Conservation (phyloP, 192 early-diverging fungal species). For the Spizellomyces sp. region DNA sequence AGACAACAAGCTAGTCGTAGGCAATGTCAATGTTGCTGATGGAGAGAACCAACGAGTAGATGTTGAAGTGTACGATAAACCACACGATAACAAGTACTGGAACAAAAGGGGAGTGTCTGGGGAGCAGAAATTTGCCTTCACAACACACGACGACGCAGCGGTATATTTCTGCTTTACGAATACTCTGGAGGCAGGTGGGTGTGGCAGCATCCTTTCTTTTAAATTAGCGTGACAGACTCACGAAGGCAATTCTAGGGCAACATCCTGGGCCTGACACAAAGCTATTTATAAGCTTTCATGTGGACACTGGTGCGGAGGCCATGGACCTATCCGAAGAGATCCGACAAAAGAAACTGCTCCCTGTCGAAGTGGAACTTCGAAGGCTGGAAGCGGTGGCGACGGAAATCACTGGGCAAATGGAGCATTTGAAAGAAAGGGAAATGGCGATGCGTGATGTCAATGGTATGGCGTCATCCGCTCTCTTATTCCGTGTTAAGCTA, state of each 20-base stretch:
- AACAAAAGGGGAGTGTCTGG: conserved; percentile 65
- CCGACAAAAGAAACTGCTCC: conserved; percentile 79
- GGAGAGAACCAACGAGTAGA: conserved; percentile 74
- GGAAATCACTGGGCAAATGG: conserved; percentile 84
- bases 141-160: conserved; percentile 83
- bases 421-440: conserved; percentile 80
- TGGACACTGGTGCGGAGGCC: conserved; percentile 85
- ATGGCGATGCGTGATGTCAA: conserved; percentile 85
- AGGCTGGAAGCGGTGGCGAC: conserved; percentile 75
- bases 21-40: conserved; percentile 67
- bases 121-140: conserved; percentile 73
- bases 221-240: not conserved
- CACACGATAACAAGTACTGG: conserved; percentile 69
- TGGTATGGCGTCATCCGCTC: conserved; percentile 11
- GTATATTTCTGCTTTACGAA: conserved; percentile 84
- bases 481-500: not conserved
- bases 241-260: conserved; percentile 19
- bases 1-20: conserved; percentile 69
- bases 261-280: conserved; percentile 45
- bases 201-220: not conserved
- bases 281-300: conserved; percentile 72
- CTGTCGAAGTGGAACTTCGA: conserved; percentile 86
- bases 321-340: conserved; percentile 71
- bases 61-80: conserved; percentile 79
- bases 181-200: conserved; percentile 27